Percentiles rank a stretch among this genome's conserved stretches.
Conservation (phyloP, 352 stramenopile species). For the Phytophthora macrochlamydospora region DNA sequence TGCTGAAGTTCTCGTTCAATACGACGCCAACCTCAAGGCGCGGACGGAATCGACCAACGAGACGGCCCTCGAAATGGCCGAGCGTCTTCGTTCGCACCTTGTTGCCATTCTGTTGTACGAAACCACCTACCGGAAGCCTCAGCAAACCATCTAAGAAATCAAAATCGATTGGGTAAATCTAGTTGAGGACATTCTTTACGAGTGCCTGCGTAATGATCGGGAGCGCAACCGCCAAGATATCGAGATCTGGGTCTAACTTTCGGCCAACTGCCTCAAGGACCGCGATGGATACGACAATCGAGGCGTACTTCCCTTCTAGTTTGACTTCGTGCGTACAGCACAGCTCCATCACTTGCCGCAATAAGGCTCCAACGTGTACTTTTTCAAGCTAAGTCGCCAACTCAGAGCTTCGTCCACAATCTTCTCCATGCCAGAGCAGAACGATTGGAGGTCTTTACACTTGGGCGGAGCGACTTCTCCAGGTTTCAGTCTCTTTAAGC, state of each 20-base stretch:
- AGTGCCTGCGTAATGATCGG: slow-evolving; percentile 94
- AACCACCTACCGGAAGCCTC: slow-evolving; percentile 59
- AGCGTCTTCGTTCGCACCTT: slow-evolving; percentile 73
- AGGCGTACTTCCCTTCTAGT: slow-evolving; percentile 94
- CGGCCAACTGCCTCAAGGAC: slow-evolving; percentile 93
- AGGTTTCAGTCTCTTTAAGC: slow-evolving; percentile 21
- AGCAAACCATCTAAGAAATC: slow-evolving; percentile 4
- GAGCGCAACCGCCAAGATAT: slow-evolving; percentile 88
- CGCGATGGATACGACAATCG: slow-evolving; percentile 94
- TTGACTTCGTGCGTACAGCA: slow-evolving; percentile 93
- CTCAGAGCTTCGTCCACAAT: slow-evolving; percentile 73
- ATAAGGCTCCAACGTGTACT: slow-evolving; percentile 74
- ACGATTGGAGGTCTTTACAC: slow-evolving; percentile 75
- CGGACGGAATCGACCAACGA: slow-evolving; percentile 71
- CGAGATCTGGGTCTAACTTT: slow-evolving; percentile 91
- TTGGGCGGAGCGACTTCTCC: slow-evolving; percentile 40
- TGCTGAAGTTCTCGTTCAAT: slow-evolving; percentile 71
- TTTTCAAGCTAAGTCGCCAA: slow-evolving; percentile 70
- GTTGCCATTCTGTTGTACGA: slow-evolving; percentile 80
- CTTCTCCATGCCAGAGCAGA: slow-evolving; percentile 70
- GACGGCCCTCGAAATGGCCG: slow-evolving; percentile 78
- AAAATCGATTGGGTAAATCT: slow-evolving; percentile 2
- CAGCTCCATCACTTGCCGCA: slow-evolving; percentile 88
- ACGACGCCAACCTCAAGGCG: slow-evolving; percentile 63
- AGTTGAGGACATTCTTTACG: slow-evolving; percentile 75